Conservation (phyloP, 2,329 filamentous ascomycete genomes). For the Botrytis galanthina region DNA sequence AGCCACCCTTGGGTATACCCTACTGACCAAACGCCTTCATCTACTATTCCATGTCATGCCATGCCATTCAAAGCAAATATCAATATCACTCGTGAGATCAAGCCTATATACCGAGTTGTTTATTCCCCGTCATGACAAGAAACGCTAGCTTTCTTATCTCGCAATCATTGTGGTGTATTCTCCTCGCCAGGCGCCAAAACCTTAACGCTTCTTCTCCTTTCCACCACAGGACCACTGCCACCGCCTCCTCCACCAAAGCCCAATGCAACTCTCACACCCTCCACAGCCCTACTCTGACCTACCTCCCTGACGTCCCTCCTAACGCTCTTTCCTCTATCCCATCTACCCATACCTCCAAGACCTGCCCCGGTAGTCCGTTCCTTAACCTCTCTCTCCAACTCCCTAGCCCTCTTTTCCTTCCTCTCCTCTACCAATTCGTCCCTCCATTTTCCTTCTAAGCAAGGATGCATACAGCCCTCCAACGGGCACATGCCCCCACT, state of each 20-base stretch:
- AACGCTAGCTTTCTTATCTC: neutral
- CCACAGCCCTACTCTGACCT: constrained; percentile 58
- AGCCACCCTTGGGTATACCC: constrained; percentile 11
- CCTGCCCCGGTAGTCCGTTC: constrained; percentile 25
- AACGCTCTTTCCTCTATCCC: constrained; percentile 35
- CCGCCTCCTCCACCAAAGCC: constrained; percentile 27
- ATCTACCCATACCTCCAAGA: neutral
- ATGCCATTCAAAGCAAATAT: neutral
- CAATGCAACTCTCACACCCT: constrained; percentile 55
- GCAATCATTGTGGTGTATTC: neutral
- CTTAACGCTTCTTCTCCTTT: constrained; percentile 64
- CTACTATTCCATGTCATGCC: neutral
- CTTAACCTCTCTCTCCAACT: constrained; percentile 43
- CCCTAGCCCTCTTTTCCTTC: constrained; percentile 41
- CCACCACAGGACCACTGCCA: constrained; percentile 43
- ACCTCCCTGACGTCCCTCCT: constrained; percentile 54
- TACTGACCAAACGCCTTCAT: constrained; percentile 13
- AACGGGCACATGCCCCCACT: constrained; percentile 59
- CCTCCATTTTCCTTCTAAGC: constrained; percentile 56
- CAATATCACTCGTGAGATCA: neutral
- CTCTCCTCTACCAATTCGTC: constrained; percentile 44
- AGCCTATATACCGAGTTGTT: neutral
- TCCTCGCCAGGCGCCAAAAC: constrained; percentile 45
- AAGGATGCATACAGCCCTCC: constrained; percentile 64
- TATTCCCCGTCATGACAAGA: neutral